Evolutionary conservation across 2,329 filamentous ascomycete genomes (phyloP), one percentile per base, ranked within the genome.

Genomic region (Albifimbria verrucaria): DNA sequence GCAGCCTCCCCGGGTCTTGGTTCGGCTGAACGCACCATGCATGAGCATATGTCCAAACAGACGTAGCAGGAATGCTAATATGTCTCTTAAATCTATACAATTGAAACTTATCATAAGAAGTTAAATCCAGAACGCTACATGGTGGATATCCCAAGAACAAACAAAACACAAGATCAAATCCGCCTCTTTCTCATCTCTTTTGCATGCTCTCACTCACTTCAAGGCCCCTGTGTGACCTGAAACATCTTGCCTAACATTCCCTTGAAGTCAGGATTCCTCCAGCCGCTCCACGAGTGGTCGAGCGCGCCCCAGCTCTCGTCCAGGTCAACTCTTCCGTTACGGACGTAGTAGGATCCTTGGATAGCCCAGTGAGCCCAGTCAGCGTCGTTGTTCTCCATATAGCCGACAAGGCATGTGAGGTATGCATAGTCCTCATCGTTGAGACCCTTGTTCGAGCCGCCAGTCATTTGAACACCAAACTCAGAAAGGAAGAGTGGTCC

Each of bases 361-460:
- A 85, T 59, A 4, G 77, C 78, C 82, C 82, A 85, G 12, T 82
- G 69, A 1, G 77, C 76, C 81, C 82, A 85, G 55, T 85, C 82
- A 28, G 77, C 77, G 59, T 85, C 79, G 63, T 84, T 85, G 42
- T 67, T 63, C 48, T 74, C 67, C 70, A 85, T 74, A 52, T 82
- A 82, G 11, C 71, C 73, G 5, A 74, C 68, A 32, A 85, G 60
- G 57, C 82, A 86, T 10, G 68, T 67, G 45, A 82, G 71, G 60
- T 83, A 85, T 1, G 61, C 63, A 50, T 70, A 61, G 45, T 81
- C 78, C 43, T 72, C 70, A 28, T 75, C 68, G 41, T 62, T 69
- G 17, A 80, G 61, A 1, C 77, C 77, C 20, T 69, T 75, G 28
- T 70, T 63, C 4, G 64, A 58, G 2, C 76, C 76, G 17, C 75